Evolutionary conservation across 2,329 filamentous ascomycete genomes (phyloP).

Genomic region (Fusarium scirpi): DNA sequence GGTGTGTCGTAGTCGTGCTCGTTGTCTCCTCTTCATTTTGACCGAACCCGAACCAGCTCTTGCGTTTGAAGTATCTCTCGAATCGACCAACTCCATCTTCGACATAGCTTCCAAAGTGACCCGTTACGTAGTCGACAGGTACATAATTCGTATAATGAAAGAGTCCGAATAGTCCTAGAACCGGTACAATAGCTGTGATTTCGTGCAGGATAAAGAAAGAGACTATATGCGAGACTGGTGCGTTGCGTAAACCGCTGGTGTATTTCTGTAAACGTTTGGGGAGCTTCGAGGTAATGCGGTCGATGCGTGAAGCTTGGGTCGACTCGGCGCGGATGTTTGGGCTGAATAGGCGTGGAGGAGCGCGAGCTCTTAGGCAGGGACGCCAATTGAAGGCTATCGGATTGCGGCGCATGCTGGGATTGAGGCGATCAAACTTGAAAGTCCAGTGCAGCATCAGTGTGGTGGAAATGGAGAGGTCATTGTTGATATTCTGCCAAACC

Average conservation of each 20-base stretch:
- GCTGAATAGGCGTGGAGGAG: conserved; percentile 11
- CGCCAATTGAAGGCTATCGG: conserved; percentile 39
- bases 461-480: neutral
- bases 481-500: conserved; percentile 1
- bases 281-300: conserved; percentile 64
- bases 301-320: conserved; percentile 54
- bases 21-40: conserved; percentile 44
- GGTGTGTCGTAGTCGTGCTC: conserved; percentile 4
- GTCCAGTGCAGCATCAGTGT: neutral
- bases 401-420: conserved; percentile 45
- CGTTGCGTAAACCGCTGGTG: conserved; percentile 75
- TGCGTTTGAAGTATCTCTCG: conserved; percentile 79
- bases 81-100: conserved; percentile 78
- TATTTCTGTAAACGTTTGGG: conserved; percentile 77
- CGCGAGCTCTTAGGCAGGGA: conserved; percentile 28
- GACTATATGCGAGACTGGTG: conserved; percentile 84
- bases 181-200: conserved; percentile 84
- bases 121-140: conserved; percentile 67
- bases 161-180: conserved; percentile 77
- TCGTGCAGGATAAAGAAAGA: conserved; percentile 94
- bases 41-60: conserved; percentile 81
- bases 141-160: conserved; percentile 87
- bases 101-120: conserved; percentile 63
- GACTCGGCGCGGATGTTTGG: conserved; percentile 41
- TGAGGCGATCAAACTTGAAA: neutral